Evolutionary conservation across 495 filamentous ascomycete genomes (phyloP).

Genomic region (Podospora pseudocomata): DNA sequence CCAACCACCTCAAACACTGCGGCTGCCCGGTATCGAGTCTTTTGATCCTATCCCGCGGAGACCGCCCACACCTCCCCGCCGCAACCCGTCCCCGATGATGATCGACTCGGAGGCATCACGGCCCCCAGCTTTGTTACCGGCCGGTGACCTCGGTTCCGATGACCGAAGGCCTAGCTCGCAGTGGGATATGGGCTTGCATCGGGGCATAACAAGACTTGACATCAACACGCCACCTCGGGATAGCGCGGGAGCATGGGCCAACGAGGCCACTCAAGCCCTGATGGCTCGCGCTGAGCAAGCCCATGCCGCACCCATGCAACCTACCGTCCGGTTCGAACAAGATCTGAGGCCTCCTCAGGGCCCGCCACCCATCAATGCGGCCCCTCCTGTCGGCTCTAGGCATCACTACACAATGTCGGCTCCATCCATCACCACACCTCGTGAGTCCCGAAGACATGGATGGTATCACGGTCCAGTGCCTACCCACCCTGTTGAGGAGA

Average conservation of each 20-base stretch:
- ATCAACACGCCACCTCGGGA: slow-evolving; percentile 60
- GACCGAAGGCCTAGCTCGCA: slow-evolving; percentile 58
- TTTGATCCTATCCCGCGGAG: slow-evolving; percentile 70
- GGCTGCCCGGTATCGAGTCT: slow-evolving; percentile 85
- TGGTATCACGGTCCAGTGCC: slow-evolving; percentile 63
- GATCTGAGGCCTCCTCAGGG: slow-evolving; percentile 23
- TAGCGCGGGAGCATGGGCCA: slow-evolving; percentile 49
- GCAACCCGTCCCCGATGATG: slow-evolving; percentile 65
- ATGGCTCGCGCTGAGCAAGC: slow-evolving; percentile 45
- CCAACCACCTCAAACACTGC: slow-evolving; percentile 41
- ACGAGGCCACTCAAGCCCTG: slow-evolving; percentile 48
- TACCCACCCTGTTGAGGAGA: slow-evolving; percentile 31
- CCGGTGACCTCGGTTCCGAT: slow-evolving; percentile 49
- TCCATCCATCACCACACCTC: slow-evolving; percentile 47
- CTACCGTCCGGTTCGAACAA: slow-evolving; percentile 46
- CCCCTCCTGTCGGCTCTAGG: slow-evolving; percentile 20
- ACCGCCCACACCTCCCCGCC: slow-evolving; percentile 59
- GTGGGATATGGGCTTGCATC: slow-evolving; percentile 75
- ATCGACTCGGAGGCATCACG: slow-evolving; percentile 50
- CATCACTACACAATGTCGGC: slow-evolving; percentile 53
- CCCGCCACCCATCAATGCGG: slow-evolving; percentile 10
- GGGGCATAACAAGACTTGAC: slow-evolving; percentile 68
- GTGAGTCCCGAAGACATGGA: slow-evolving; percentile 61
- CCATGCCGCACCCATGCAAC: slow-evolving; percentile 30
- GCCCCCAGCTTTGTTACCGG: slow-evolving; percentile 39